Base-by-base conservation (phyloP, 768 basidiomycete species). In the Podaxis carcinomalis region DNA sequence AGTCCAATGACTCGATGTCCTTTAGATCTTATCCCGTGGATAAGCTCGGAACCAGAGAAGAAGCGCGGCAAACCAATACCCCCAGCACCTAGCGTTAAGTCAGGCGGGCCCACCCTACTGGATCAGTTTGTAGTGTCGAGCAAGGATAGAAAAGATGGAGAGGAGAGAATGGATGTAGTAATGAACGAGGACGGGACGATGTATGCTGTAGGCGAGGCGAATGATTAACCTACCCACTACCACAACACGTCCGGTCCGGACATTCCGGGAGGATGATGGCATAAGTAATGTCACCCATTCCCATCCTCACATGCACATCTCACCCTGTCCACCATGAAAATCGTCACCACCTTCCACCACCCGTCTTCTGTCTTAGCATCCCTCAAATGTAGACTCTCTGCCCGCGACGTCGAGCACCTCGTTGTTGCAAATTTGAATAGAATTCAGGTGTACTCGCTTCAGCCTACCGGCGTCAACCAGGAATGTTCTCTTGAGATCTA, bases 271-370 rank as follows among this genome's bases (percentile, higher is more conserved):
- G 47, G 36, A 47, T 51, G 61, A 32, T 40, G 16, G 27, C 50
- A 47, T 59, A 44, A 57, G 39, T 58, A 40, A 9, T 23, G 51
- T 52, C 54, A 32, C 28, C 7, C 28, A 32, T 57, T 51, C 16
- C 7, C 28, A 32, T 57, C 53, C 16, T 36, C 50, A 25, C 49
- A 37, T 25, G 25, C n/a, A 59, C 35, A 23, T 21, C 49, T 42
- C 54, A 56, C 42, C 46, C 40, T 28, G n/a, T n/a, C n/a, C n/a
- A 54, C 63, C 42, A 83, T 82, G 80, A 83, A 81, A 71, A 69
- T 92, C 62, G 80, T 92, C 35, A 82, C 86, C 9, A 93, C 92
- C 5, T 91, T 92, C 70, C 89, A 92, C 69, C 80, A 79, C 3
- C 81, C 90, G 1, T 89, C 92, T 1, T 88, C 92, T 1, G 87